Base-by-base conservation (phyloP, 2,329 filamentous ascomycete genomes). In the Penicillium sp. region DNA sequence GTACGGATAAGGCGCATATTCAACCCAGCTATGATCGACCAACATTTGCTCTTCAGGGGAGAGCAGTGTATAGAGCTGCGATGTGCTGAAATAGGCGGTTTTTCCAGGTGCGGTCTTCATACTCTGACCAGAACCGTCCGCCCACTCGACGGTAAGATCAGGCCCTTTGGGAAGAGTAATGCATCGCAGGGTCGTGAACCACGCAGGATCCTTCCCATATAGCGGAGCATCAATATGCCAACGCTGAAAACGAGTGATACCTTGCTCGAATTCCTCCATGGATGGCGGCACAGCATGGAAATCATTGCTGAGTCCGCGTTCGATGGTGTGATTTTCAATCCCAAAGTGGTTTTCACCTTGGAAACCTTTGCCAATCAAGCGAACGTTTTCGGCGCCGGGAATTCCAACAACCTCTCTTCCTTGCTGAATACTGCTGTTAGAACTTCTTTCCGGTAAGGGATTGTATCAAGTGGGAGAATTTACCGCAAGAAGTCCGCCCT, bases 221-320 rank as follows among this genome's bases (percentile, higher is more conserved):
- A 80, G 68, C 1, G 78, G 76, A 8, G 76, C 79, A 56, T 81
- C 78, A n/a, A 80, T 77, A 57, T 81, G 79, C 79, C 79, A 81
- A 26, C 76, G 68, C 47, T 80, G 78, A 56, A 80, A 80, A 19
- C 78, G 75, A 0, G 76, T 79, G 44, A 77, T 70, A 10, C 79
- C 78, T 5, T 66, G 60, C 1, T 70, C 61, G 55, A 79, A 79
- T 5, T 77, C 73, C 1, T 69, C 68, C 6, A 64, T 53, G 1
- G 67, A 53, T 11, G 76, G 70, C 13, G 67, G 61, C 5, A 70
- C 64, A 7, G 66, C 64, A 49, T 81, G 77, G 45, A 48, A 48
- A 31, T 45, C 51, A 33, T 19, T 41, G 29, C 37, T 22, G 70
- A 68, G 16, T 67, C 71, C 19, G 52, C 68, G 16, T 4, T 37